Evolutionary conservation across 2,329 filamentous ascomycete genomes (phyloP), one percentile per base, ranked within the genome.

Genomic region (Trichophyton mentagrophytes): DNA sequence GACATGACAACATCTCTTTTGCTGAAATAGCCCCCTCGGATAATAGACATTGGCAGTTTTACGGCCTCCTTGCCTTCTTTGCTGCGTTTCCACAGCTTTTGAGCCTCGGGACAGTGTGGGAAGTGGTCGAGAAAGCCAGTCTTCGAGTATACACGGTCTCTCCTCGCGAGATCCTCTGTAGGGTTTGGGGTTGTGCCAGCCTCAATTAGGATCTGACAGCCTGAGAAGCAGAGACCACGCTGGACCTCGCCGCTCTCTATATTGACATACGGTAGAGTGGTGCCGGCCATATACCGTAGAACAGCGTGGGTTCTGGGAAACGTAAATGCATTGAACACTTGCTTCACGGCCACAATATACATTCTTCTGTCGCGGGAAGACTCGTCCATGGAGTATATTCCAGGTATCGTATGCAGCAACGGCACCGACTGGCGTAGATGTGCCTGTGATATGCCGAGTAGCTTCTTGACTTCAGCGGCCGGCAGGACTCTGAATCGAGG

Each of bases 151-250:
- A 60, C 38, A 9, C 47, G 20, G 42, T 60, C 58, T 22, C 58
- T 49, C 17, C 17, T 20, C 17, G 20, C 60, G 42, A n/a, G 42
- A 44, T 22, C 60, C 36, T 51, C 42, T 15, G 15, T 20, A 6
- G 7, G 13, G 11, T 25, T 17, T n/a, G 15, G 20, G 17, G 3
- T 22, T 25, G 46, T 33, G 27, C 15, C 25, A n/a, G 42, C 27
- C 58, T 49, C 58, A 53, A 62, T 25, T 22, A n/a, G 38, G 9
- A 62, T 49, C 27, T 60, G 49, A 51, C 61, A 62, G 6, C 61
- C 61, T 51, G 40, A 27, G 27, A 58, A 60, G 38, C 58, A 49
- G 36, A 58, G n/a, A 9, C 51, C 58, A 11, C 30, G 58, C 36
- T 60, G 17, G 17, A 62, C 40, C 13, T 60, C 20, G 44, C 30